Evolutionary conservation across 164 flowering plant genomes (phyloP).

Genomic region (Hamamelis virginiana): DNA sequence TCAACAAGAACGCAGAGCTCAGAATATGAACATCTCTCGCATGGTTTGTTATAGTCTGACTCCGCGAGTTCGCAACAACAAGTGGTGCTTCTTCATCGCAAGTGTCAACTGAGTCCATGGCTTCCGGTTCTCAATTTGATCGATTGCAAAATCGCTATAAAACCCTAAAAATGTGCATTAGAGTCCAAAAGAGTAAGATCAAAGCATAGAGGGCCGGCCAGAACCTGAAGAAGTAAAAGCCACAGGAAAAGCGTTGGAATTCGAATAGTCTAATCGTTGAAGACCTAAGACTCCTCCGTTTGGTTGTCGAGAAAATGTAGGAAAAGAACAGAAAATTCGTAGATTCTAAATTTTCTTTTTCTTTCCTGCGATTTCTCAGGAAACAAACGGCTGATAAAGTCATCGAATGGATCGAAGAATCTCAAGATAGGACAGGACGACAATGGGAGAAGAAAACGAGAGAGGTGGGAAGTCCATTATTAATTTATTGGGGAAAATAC

Average conservation of each 20-base stretch:
- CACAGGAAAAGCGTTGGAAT: not conserved
- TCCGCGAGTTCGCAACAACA: slow-evolving; percentile 23
- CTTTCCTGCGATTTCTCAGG: too few species aligned
- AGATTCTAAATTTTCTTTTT: too few species aligned
- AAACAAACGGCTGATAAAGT: too few species aligned
- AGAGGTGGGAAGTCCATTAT: too few species aligned
- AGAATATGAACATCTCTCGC: slow-evolving; percentile 73
- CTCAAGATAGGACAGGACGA: too few species aligned
- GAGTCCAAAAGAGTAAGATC: slow-evolving; percentile 15
- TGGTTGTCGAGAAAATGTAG: not conserved
- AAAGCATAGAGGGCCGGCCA: slow-evolving; percentile 12
- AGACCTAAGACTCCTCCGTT: not conserved
- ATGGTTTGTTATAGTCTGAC: slow-evolving; percentile 31
- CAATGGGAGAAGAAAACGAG: too few species aligned
- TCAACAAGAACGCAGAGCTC: slow-evolving; percentile 68
- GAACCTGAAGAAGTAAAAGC: not conserved
- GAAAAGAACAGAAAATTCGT: too few species aligned
- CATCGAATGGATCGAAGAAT: too few species aligned
- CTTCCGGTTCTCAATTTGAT: slow-evolving; percentile 6
- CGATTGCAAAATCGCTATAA: slow-evolving; percentile 6
- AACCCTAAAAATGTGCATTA: not conserved
- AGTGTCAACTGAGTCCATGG: slow-evolving; percentile 25
- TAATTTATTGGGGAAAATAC: too few species aligned
- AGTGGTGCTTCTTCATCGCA: slow-evolving; percentile 56
- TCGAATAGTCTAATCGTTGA: not conserved